Evolutionary conservation across 345 rosid species (phyloP).

Genomic region (Melaleuca quinquenervia): DNA sequence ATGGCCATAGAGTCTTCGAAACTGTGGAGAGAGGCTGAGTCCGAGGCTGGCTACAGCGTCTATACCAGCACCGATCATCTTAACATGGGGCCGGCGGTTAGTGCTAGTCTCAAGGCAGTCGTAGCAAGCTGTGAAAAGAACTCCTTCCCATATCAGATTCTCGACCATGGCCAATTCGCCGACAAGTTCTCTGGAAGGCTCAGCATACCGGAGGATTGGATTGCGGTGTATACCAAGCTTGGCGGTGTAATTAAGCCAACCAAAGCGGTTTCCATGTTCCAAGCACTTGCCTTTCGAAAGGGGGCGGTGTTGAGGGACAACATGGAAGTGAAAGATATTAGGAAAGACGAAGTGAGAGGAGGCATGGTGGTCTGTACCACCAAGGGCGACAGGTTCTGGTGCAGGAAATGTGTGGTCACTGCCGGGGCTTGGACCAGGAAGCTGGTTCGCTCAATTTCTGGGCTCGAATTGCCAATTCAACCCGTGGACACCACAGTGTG

Average conservation of each 20-base stretch:
- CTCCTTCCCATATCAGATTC: constrained; percentile 20
- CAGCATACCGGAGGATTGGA: constrained; percentile 61
- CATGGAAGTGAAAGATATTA: constrained; percentile 34
- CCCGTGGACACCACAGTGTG: constrained; percentile 47
- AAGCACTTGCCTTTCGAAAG: constrained; percentile 35
- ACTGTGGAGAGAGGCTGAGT: constrained; percentile 59
- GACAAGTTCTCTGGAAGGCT: constrained; percentile 39
- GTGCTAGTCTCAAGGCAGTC: constrained; percentile 32
- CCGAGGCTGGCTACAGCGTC: constrained; percentile 70
- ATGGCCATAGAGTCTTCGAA: constrained; percentile 41
- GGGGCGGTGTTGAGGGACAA: constrained; percentile 65
- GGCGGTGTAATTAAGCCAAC: constrained; percentile 88
- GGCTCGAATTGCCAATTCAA: constrained; percentile 48
- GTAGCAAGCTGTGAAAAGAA: constrained; percentile 36
- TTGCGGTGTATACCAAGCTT: constrained; percentile 39
- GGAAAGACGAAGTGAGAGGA: constrained; percentile 30
- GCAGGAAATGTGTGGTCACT: constrained; percentile 62
- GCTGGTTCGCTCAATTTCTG: constrained; percentile 36
- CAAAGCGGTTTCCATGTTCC: constrained; percentile 88
- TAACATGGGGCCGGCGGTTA: constrained; percentile 51
- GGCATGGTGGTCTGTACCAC: constrained; percentile 30
- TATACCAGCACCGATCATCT: constrained; percentile 54
- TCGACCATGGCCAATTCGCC: constrained; percentile 17
- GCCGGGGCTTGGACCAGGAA: constrained; percentile 78
- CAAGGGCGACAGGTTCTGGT: constrained; percentile 35